A percentile compares a stretch with the other conserved stretches of the same genome.
Conservation (phyloP, 2,329 filamentous ascomycete genomes). For the Ophiocordyceps robertsii region DNA sequence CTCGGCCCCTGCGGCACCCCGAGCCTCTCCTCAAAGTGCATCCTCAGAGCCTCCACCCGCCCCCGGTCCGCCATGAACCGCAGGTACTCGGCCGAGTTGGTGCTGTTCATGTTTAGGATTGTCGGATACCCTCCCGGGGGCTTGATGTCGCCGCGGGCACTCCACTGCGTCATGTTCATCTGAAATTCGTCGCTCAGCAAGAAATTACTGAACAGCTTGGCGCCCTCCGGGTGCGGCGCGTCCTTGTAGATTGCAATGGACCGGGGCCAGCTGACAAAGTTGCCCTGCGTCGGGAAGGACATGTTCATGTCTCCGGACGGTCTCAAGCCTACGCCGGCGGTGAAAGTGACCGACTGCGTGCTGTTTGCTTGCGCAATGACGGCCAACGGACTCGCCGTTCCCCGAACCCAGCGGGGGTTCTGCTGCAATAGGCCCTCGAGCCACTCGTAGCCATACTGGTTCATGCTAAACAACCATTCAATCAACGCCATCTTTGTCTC, state of each 20-base stretch:
- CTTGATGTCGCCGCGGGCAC: constrained; percentile 19
- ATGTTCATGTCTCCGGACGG: constrained; percentile 8
- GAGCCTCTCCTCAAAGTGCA: constrained; percentile 27
- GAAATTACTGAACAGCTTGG: constrained; percentile 35
- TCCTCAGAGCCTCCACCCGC: constrained; percentile 24
- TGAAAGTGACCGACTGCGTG: constrained; percentile 21
- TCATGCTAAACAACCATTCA: background rate
- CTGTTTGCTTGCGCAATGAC: constrained; percentile 16
- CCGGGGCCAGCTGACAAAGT: constrained; percentile 35
- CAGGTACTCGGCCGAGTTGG: constrained; percentile 23
- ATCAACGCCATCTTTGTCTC: background rate
- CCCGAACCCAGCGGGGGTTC: constrained; percentile 39
- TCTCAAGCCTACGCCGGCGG: constrained; percentile 9
- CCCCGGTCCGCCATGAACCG: constrained; percentile 27
- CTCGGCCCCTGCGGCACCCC: constrained; percentile 24
- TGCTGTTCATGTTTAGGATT: constrained; percentile 14
- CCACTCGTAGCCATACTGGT: constrained; percentile 29
- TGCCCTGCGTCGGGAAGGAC: constrained; percentile 19
- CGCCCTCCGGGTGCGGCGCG: constrained; percentile 33
- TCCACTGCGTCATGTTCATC: constrained; percentile 13
- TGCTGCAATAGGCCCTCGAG: constrained; percentile 32
- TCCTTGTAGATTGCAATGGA: constrained; percentile 31
- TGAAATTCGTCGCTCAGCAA: constrained; percentile 28
- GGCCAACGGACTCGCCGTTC: constrained; percentile 27
- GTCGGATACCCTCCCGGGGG: constrained; percentile 12